phyloP scores from a whole-genome alignment of 2,329 filamentous ascomycete species.

The Leptographium radiaticola region DNA sequence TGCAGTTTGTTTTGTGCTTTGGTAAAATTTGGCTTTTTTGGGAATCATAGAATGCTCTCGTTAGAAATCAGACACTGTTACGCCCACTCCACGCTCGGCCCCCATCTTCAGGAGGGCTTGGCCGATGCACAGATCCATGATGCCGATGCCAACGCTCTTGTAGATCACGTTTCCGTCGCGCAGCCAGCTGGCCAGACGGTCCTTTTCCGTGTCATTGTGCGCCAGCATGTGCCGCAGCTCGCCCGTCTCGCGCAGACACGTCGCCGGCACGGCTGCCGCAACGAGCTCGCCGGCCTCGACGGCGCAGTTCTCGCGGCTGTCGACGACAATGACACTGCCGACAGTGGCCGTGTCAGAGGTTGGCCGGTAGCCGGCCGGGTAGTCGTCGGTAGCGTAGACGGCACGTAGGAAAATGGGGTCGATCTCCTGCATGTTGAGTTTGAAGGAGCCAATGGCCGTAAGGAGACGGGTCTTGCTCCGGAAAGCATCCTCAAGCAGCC shows the following conservation, averaged over 20 bases:
- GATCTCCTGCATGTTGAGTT: slow-evolving; percentile 52
- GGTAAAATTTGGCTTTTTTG: too few species aligned
- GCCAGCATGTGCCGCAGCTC: slow-evolving; percentile 48
- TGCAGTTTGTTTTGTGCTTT: too few species aligned
- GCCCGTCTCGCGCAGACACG: slow-evolving; percentile 43
- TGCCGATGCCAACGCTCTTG: slow-evolving; percentile 53
- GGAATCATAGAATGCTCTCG: too few species aligned
- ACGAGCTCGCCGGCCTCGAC: slow-evolving; percentile 55
- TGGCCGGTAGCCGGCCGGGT: background rate
- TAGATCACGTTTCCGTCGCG: slow-evolving; percentile 53
- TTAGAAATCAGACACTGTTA: background rate
- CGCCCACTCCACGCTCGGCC: slow-evolving; percentile 38
- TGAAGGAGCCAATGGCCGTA: slow-evolving; percentile 39
- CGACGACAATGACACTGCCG: slow-evolving; percentile 30
- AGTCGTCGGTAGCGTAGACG: background rate
- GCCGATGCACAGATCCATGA: slow-evolving; percentile 57
- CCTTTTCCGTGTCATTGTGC: slow-evolving; percentile 21
- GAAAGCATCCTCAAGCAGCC: slow-evolving; percentile 24
- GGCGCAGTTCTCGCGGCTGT: slow-evolving; percentile 45
- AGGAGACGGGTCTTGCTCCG: slow-evolving; percentile 26
- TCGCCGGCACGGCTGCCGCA: slow-evolving; percentile 41
- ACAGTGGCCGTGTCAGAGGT: background rate
- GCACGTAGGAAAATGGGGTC: slow-evolving; percentile 43
- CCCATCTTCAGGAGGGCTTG: slow-evolving; percentile 43
- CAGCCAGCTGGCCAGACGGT: slow-evolving; percentile 30